Evolutionary conservation across 371 early-diverging fungal genomes (phyloP), one percentile per base, ranked within the genome.

Genomic region (Mortierella sp.): DNA sequence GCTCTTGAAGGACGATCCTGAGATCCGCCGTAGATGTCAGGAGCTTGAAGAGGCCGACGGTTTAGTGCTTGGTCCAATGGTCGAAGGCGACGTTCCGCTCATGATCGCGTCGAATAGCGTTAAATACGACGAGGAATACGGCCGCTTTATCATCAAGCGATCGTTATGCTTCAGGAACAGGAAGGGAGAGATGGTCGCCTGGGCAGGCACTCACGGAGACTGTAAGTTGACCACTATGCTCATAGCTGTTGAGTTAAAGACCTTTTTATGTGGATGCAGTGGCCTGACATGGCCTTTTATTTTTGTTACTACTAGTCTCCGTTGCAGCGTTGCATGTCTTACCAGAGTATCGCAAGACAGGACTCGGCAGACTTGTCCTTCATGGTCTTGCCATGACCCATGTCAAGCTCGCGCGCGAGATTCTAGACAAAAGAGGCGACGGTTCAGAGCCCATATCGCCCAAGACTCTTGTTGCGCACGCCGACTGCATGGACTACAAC

Each of bases 181-280:
- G 53, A 34, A 71, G 26, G 77, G 79, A 5, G 37, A 78, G 2
- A 79, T 81, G 77, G 77, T 86, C 1, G 86, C 86, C 0, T 86
- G 86, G 86, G 86, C 82, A 43, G 86, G 86, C 19, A 74, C 82
- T 5, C 86, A 86, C 44, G 61, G 50, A 26, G 86, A 86, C 71
- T 86, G 83, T 80, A 80, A 80, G 83, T 75, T 14, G 5, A 26
- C 16, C 8, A 3, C 37, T 2, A 11, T 10, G 16, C 5, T 26
- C 1, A 8, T 37, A 4, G 6, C n/a, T 37, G 16, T 34, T 40
- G n/a, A 57, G 21, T 19, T 48, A 11, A 8, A 50, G 34, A 40
- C 44, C 10, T 34, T 19, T n/a, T 21, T 13, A n/a, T 40, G 6
- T 50, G 24, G 11, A n/a, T 13, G 6, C 55, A 26, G 37, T 28